Base-by-base conservation (phyloP, 768 basidiomycete genomes). In the Grammothele lineata region DNA sequence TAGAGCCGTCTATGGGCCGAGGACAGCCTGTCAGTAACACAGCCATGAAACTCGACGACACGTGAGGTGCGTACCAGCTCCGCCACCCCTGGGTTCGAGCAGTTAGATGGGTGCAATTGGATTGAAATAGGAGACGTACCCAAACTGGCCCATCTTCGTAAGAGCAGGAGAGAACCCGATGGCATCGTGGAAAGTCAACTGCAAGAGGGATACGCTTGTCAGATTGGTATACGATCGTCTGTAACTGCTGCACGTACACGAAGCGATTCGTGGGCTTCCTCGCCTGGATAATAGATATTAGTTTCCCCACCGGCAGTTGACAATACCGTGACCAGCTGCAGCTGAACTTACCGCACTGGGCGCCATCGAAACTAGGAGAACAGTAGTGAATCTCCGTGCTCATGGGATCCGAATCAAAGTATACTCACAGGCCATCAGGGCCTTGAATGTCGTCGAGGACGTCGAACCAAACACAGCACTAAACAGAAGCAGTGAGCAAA, bases 1-100 rank as follows among this genome's bases (percentile, higher is more conserved):
- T 57, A 26, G 49, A 51, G 19, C 55, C 56, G 34, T 61, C 55
- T 57, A 30, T 7, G 27, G 27, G 14, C 7, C n/a, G n/a, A n/a
- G n/a, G n/a, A n/a, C n/a, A n/a, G n/a, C n/a, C n/a, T n/a, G n/a
- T n/a, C 8, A 30, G 27, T 30, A 30, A 30, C 8, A 30, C 14
- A 30, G 27, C 27, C 8, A 7, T 14, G 27, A 30, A 30, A 7
- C 14, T 30, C 14, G 27, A 7, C 8, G 27, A 30, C n/a, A n/a
- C n/a, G 14, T 30, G 27, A 14, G 14, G 27, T 30, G 27, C 27
- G 27, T 30, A 30, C 27, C 27, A 30, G 27, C 27, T 30, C 27
- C 27, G 14, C 27, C 27, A 14, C 27, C 27, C 7, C n/a, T n/a
- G n/a, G n/a, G n/a, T n/a, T n/a, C n/a, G n/a, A n/a, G n/a, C n/a